These are phyloP conservation scores for Achaetomium macrosporum DNA, from an alignment of 2,329 filamentous ascomycete species.

Conservation along the genomic window DNA sequence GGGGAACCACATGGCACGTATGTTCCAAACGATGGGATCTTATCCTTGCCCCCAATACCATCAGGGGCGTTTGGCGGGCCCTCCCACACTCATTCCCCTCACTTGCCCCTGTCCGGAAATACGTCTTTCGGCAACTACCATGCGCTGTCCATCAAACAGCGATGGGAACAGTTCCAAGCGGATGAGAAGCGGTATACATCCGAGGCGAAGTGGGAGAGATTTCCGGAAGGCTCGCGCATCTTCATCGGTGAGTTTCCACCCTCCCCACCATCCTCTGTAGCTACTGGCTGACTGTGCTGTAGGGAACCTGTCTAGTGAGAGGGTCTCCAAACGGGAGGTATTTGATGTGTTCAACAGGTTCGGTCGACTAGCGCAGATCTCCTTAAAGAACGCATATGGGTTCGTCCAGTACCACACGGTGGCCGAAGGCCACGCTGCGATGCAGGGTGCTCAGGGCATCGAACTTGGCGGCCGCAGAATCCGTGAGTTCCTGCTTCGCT, in stretches of 20 bases:
- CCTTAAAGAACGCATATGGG: conserved; percentile 92
- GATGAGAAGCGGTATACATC: conserved; percentile 71
- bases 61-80: conserved; percentile 13
- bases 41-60: conserved; percentile 20
- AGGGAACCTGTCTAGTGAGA: conserved; percentile 91
- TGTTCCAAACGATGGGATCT: conserved; percentile 18
- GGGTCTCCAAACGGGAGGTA: conserved; percentile 87
- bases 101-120: conserved; percentile 11
- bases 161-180: conserved; percentile 66
- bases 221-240: conserved; percentile 68
- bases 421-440: conserved; percentile 65
- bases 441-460: conserved; percentile 72
- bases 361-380: conserved; percentile 86
- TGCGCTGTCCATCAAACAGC: conserved; percentile 44
- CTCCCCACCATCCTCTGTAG: background rate
- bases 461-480: conserved; percentile 87
- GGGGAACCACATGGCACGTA: conserved; percentile 18
- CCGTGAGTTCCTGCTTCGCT: conserved; percentile 58
- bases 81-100: conserved; percentile 16
- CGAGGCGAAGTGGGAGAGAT: conserved; percentile 75
- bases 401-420: conserved; percentile 89
- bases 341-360: conserved; percentile 85
- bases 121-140: conserved; percentile 18
- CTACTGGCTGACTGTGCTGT: conserved; percentile 35
- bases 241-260: conserved; percentile 62